These are phyloP conservation scores for Hypericum androsaemum DNA, from an alignment of 345 rosid species.

Conservation along the genomic window DNA sequence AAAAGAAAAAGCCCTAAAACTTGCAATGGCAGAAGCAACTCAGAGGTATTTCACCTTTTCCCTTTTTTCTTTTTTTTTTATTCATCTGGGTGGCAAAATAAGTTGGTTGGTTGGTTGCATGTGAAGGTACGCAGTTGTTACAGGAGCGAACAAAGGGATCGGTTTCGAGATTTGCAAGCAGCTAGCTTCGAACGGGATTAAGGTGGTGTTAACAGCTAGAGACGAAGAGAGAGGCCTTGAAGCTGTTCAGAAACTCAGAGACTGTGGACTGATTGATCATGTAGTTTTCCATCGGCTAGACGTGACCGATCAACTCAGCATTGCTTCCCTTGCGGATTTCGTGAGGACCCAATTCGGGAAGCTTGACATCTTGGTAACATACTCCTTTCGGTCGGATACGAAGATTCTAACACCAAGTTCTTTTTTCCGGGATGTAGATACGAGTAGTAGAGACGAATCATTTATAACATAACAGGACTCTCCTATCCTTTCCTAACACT, in stretches of 20 bases:
- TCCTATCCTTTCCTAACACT: too few relatives aligned
- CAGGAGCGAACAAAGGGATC: slow-evolving; percentile 7
- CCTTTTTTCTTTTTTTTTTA: too few relatives aligned
- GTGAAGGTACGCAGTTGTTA: slow-evolving; percentile 2
- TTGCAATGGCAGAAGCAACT: too few relatives aligned
- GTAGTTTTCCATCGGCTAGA: slow-evolving; percentile 40
- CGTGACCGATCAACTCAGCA: slow-evolving; percentile 30
- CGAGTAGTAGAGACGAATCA: too few relatives aligned
- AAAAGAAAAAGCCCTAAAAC: too few relatives aligned
- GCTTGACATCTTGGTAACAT: slow-evolving; percentile 37
- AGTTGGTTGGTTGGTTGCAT: not conserved
- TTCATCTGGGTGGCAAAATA: too few relatives aligned
- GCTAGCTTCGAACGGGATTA: not conserved
- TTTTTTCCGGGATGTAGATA: too few relatives aligned
- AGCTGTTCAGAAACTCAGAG: slow-evolving; percentile 25
- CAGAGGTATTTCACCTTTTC: too few relatives aligned
- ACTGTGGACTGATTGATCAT: slow-evolving; percentile 21
- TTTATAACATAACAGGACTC: too few relatives aligned
- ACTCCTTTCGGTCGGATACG: not conserved
- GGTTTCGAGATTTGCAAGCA: slow-evolving; percentile 1
- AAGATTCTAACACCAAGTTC: not conserved
- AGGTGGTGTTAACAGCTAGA: slow-evolving; percentile 2
- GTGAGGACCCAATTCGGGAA: slow-evolving; percentile 28
- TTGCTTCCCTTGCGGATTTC: slow-evolving; percentile 29
- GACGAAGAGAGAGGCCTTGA: slow-evolving; percentile 2